Conservation (phyloP, 441 rosid genomes). For the Populus hybrid region DNA sequence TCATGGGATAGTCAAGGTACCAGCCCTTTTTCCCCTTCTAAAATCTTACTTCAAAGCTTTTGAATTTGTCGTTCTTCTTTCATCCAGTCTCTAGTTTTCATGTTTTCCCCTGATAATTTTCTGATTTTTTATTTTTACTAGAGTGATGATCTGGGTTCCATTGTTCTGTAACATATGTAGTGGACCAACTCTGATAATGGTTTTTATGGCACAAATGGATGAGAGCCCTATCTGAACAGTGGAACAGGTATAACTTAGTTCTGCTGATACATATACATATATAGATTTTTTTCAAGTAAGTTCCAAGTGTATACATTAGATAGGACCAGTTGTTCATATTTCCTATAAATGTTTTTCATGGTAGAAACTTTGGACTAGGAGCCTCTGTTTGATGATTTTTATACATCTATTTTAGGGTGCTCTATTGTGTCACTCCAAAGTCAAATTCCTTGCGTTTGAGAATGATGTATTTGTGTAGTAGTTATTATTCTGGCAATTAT, state of each 20-base stretch:
- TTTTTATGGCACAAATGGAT: constrained; percentile 9
- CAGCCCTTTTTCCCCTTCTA: background rate
- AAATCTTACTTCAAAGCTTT: background rate
- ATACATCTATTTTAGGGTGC: background rate
- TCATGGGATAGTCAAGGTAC: background rate
- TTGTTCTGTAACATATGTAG: background rate
- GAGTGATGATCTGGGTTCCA: background rate
- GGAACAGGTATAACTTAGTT: constrained; percentile 9
- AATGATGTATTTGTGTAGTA: background rate
- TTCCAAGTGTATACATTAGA: background rate
- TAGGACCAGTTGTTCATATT: background rate
- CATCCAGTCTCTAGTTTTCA: background rate
- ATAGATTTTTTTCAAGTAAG: background rate
- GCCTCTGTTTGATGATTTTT: background rate
- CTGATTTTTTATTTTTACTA: background rate
- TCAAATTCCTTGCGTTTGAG: background rate
- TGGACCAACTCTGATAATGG: background rate
- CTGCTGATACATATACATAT: background rate
- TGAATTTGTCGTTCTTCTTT: background rate
- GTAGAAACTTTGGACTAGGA: background rate
- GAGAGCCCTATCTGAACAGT: background rate
- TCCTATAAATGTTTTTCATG: background rate
- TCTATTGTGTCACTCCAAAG: background rate
- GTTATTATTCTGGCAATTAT: background rate
- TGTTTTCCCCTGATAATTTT: background rate